Evolutionary conservation across 352 stramenopile genomes (phyloP).

Genomic region (Phytophthora aleatoria): DNA sequence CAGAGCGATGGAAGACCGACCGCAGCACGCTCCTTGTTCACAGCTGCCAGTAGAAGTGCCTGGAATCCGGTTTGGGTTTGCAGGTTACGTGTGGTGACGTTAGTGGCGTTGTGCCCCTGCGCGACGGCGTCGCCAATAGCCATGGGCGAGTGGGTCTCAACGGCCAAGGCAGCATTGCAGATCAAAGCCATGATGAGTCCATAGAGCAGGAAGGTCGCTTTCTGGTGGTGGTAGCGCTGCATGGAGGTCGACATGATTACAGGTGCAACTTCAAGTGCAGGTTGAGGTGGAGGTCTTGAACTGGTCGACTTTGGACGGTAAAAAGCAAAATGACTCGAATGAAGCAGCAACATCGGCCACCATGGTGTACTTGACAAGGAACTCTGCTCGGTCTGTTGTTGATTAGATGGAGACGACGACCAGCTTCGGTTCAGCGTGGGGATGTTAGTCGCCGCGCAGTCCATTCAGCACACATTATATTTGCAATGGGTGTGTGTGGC

Average conservation of each 20-base stretch:
- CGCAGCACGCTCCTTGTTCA: conserved; percentile 55
- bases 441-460: neutral
- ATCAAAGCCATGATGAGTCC: conserved; percentile 11
- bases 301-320: conserved; percentile 10
- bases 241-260: conserved; percentile 13
- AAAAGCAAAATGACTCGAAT: conserved; percentile 26
- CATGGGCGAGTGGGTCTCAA: neutral
- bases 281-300: conserved; percentile 15
- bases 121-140: conserved; percentile 7
- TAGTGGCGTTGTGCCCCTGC: conserved; percentile 1
- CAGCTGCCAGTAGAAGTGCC: conserved; percentile 44
- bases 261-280: neutral
- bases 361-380: neutral
- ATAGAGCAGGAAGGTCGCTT: conserved; percentile 13
- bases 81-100: conserved; percentile 20
- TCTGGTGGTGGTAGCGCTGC: conserved; percentile 15
- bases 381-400: conserved; percentile 1
- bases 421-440: conserved; percentile 23
- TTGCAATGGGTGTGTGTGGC: conserved; percentile 11
- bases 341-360: neutral
- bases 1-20: conserved; percentile 37
- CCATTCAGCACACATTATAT: conserved; percentile 11
- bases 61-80: conserved; percentile 31
- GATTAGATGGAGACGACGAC: neutral
- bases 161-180: conserved; percentile 8